Percentiles rank a stretch among this genome's conserved stretches.
These are phyloP conservation scores for Globisporangium cylindrosporum DNA, from an alignment of 352 stramenopile genomes.

Conservation along the genomic window DNA sequence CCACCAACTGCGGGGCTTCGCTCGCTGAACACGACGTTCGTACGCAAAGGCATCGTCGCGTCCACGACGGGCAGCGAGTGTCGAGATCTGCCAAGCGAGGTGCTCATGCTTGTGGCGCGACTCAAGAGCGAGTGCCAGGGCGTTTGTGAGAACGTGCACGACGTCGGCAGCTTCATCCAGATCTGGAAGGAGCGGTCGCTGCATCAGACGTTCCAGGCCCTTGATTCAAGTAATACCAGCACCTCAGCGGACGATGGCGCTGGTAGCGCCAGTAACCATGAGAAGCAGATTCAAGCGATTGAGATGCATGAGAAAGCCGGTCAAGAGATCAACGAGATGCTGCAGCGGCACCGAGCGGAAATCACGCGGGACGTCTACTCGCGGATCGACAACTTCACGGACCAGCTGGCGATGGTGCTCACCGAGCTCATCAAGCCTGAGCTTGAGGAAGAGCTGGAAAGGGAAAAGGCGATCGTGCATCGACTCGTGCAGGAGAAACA, in stretches of 20 bases:
- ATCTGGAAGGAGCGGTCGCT: conserved; percentile 64
- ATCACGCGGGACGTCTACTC: conserved; percentile 19
- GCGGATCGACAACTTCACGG: conserved; percentile 32
- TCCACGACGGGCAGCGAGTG: not conserved
- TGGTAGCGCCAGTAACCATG: conserved; percentile 1
- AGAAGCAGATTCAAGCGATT: conserved; percentile 56
- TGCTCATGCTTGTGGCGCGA: conserved; percentile 16
- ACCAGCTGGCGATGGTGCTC: conserved; percentile 26
- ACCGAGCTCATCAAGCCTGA: conserved; percentile 31
- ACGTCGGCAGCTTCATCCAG: conserved; percentile 33
- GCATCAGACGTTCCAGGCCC: conserved; percentile 44
- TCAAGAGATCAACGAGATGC: conserved; percentile 34
- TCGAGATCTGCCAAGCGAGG: not conserved
- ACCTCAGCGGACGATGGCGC: not conserved
- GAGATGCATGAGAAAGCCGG: conserved; percentile 49
- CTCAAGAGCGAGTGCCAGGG: conserved; percentile 21
- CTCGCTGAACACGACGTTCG: conserved; percentile 29
- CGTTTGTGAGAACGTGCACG: conserved; percentile 16
- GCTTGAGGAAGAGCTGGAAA: conserved; percentile 34
- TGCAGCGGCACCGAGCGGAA: conserved; percentile 23
- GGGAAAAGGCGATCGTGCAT: conserved; percentile 22
- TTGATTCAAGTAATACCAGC: conserved; percentile 23
- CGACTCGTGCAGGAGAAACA: conserved; percentile 38
- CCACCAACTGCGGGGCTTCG: conserved; percentile 13
- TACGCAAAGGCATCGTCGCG: conserved; percentile 33